phyloP scores from a whole-genome alignment of 495 filamentous ascomycete genomes.

The Aspergillus mulundensis region DNA sequence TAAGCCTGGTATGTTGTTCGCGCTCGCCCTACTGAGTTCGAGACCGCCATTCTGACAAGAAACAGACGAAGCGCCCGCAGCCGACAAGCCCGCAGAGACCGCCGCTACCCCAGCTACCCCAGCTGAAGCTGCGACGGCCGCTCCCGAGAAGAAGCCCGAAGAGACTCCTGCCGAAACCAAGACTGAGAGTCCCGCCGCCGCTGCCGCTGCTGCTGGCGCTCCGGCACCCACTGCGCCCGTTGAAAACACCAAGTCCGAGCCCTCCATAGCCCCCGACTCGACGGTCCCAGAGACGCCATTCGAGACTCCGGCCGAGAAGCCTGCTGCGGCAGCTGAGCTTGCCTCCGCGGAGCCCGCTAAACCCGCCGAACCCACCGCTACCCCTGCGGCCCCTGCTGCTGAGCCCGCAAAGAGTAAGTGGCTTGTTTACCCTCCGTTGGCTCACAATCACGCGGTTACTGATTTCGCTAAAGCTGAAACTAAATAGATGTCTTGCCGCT shows the following conservation, averaged over 20 bases:
- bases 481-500: slow-evolving; percentile 10
- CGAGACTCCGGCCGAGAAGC: neutral
- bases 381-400: slow-evolving; percentile 4
- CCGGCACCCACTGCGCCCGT: slow-evolving; percentile 8
- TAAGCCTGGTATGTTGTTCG: slow-evolving; percentile 11
- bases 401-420: slow-evolving; percentile 21
- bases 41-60: neutral
- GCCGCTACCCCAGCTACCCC: neutral
- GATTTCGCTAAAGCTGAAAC: slow-evolving; percentile 2
- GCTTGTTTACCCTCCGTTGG: neutral
- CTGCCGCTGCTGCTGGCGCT: slow-evolving; percentile 1
- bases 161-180: slow-evolving; percentile 12
- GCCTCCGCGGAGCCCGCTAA: slow-evolving; percentile 8
- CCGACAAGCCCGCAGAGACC: slow-evolving; percentile 18
- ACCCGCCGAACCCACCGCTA: slow-evolving; percentile 1
- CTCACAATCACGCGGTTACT: neutral
- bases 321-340: neutral
- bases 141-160: slow-evolving; percentile 9
- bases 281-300: slow-evolving; percentile 4
- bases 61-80: slow-evolving; percentile 7
- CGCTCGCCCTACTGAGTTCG: neutral
- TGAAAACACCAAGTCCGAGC: slow-evolving; percentile 6
- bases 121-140: slow-evolving; percentile 1
- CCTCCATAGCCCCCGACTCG: slow-evolving; percentile 7
- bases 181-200: slow-evolving; percentile 5